Evolutionary conservation across 805 yeast species (phyloP), one percentile per base, ranked within the genome.

Genomic region (Lipomyces starkeyi): DNA sequence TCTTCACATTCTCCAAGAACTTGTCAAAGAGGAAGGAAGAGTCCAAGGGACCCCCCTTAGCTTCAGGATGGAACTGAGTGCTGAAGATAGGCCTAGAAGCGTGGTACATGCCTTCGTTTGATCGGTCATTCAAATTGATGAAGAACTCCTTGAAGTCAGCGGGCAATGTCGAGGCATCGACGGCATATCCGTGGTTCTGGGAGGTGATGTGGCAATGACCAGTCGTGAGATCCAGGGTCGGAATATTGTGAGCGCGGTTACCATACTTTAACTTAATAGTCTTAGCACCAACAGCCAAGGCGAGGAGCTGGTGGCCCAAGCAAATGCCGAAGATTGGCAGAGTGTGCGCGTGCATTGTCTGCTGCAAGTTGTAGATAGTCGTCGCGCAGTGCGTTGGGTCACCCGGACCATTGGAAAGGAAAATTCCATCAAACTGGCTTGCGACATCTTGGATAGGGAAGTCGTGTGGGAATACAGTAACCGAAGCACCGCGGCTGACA

Each of bases 171-270:
- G 83, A 79, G 62, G 88, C 86, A 79, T 95, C 97, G 70, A 95
- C 99, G 62, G 99, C 99, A 79, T 84, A 95, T 83, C 99, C 99
- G 81, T 95, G 99, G 81, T 95, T 95, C 84, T 95, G 99, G 59
- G 98, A 94, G 35, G 99, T 95, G 81, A 95, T 95, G 84, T 95
- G 94, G 85, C 99, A 95, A 81, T 96, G 87, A 61, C 99, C 99
- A 69, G 95, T 90, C 71, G 87, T 89, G 73, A 88, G 85, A 73
- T 90, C 93, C 74, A 97, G 91, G 83, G 95, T 91, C 69, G 99
- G 99, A 75, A 95, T 95, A 81, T 95, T 95, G 82, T 95, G 99
- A 77, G 98, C 99, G 85, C 99, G 93, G 86, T 95, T 95, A 88
- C 99, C 99, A 76, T 92, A 95, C 82, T 93, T 93, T 83, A 95